Evolutionary conservation across 345 rosid genomes (phyloP).

Genomic region (Tarenaya hassleriana): DNA sequence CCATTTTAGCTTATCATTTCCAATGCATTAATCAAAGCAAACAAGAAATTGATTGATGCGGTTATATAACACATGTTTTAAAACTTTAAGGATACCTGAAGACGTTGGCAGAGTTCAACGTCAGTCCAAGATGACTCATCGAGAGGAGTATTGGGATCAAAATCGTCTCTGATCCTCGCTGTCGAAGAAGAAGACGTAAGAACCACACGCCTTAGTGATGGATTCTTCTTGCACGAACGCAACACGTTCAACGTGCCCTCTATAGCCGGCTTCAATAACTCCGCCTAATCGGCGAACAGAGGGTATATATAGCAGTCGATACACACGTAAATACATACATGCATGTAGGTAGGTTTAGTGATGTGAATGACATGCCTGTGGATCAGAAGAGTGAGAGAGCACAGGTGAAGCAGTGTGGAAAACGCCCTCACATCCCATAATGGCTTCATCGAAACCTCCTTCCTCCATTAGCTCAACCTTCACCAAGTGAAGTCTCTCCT

Average conservation of each 20-base stretch:
- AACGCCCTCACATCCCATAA: conserved; percentile 74
- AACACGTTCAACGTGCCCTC: conserved; percentile 81
- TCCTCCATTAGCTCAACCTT: conserved; percentile 67
- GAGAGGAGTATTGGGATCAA: conserved; percentile 54
- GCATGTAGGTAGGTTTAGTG: too few relatives aligned
- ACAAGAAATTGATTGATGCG: too few relatives aligned
- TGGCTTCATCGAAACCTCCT: conserved; percentile 75
- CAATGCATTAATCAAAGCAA: too few relatives aligned
- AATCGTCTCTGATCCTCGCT: conserved; percentile 56
- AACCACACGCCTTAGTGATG: conserved; percentile 58
- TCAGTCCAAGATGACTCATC: conserved; percentile 94
- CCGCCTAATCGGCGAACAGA: conserved; percentile 37
- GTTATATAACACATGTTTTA: too few relatives aligned
- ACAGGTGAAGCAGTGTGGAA: conserved; percentile 98
- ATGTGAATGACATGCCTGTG: conserved; percentile 68
- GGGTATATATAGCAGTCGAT: conserved; percentile 1
- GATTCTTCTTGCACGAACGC: conserved; percentile 68
- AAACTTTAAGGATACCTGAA: conserved; percentile 46
- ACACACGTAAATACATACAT: too few relatives aligned
- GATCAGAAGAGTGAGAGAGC: conserved; percentile 58
- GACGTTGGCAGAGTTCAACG: conserved; percentile 56
- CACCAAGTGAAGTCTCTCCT: conserved; percentile 68
- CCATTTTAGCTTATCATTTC: too few relatives aligned
- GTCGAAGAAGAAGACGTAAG: conserved; percentile 89
- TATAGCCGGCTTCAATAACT: conserved; percentile 73